Percentiles rank a stretch among this genome's conserved stretches.
phyloP scores from a whole-genome alignment of 345 rosid genomes.

The Eucalyptus coolabah region DNA sequence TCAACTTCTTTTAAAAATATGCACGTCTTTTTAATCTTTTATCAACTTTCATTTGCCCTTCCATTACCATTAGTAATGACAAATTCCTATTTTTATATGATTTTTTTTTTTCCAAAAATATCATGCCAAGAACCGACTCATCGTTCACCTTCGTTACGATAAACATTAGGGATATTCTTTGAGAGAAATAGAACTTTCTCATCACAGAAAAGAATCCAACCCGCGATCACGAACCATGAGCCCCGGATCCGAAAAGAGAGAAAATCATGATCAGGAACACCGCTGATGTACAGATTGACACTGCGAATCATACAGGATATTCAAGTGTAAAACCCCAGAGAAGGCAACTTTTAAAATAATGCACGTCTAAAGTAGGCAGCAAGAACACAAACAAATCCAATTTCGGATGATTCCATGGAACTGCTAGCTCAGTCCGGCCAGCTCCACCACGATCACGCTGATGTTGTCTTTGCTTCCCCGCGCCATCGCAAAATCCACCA shows the following conservation, averaged over 20 bases:
- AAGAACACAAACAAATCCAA: neutral
- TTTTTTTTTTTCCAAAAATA: neutral
- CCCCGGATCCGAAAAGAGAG: neutral
- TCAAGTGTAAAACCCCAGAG: neutral
- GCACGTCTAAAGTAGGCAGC: neutral
- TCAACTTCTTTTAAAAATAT: neutral
- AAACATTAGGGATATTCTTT: neutral
- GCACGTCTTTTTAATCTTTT: neutral
- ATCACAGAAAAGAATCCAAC: neutral
- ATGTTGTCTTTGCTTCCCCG: slow-evolving; percentile 28
- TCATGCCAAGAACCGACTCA: neutral
- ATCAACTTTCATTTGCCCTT: neutral
- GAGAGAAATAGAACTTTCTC: neutral
- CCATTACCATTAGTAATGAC: neutral
- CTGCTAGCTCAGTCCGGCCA: neutral
- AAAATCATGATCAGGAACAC: neutral
- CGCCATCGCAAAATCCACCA: slow-evolving; percentile 20
- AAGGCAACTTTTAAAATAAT: neutral
- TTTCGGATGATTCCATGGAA: neutral
- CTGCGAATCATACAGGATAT: neutral
- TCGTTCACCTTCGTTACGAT: neutral
- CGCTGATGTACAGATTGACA: neutral
- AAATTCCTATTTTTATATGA: neutral
- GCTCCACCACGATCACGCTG: slow-evolving; percentile 34
- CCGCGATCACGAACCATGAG: neutral